A percentile compares a stretch with the other conserved stretches of the same genome.
These are phyloP conservation scores for Aquilaria malaccensis DNA, from an alignment of 345 rosid genomes.

Conservation along the genomic window DNA sequence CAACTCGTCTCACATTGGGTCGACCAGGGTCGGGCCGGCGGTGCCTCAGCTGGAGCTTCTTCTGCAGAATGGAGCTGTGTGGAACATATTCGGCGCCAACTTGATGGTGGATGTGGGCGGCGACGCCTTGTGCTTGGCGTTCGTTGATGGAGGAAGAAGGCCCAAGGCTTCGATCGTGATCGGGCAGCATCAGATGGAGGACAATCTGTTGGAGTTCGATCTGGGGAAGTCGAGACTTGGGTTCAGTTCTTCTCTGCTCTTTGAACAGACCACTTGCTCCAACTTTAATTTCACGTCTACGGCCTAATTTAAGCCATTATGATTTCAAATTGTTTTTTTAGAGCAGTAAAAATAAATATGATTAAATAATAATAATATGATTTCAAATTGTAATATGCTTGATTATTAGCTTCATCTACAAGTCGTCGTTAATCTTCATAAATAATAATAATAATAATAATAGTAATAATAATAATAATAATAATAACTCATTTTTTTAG, in stretches of 20 bases:
- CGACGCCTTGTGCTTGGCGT: constrained; percentile 10
- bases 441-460: no score
- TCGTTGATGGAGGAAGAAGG: constrained; percentile 9
- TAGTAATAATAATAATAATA: no score
- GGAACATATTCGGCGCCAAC: constrained; percentile 12
- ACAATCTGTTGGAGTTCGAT: constrained; percentile 13
- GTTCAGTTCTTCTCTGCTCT: constrained; percentile 7
- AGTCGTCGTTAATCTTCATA: no score
- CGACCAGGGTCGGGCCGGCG: constrained; percentile 11
- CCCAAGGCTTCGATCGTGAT: constrained; percentile 8
- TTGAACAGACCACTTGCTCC: constrained; percentile 6
- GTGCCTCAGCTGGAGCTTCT: constrained; percentile 9
- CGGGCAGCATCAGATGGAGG: constrained; percentile 8
- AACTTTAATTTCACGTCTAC: background rate
- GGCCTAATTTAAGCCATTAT: background rate
- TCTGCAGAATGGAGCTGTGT: constrained; percentile 6
- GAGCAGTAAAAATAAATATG: no score
- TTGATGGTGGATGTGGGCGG: constrained; percentile 9
- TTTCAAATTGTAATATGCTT: no score
- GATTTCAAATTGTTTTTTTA: no score
- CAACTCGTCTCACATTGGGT: background rate
- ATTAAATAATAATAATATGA: no score
- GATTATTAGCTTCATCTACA: no score
- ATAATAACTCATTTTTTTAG: no score
- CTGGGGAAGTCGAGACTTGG: constrained; percentile 2